Conservation (phyloP, 1,284 basidiomycete genomes). For the Ceratobasidium sp. region DNA sequence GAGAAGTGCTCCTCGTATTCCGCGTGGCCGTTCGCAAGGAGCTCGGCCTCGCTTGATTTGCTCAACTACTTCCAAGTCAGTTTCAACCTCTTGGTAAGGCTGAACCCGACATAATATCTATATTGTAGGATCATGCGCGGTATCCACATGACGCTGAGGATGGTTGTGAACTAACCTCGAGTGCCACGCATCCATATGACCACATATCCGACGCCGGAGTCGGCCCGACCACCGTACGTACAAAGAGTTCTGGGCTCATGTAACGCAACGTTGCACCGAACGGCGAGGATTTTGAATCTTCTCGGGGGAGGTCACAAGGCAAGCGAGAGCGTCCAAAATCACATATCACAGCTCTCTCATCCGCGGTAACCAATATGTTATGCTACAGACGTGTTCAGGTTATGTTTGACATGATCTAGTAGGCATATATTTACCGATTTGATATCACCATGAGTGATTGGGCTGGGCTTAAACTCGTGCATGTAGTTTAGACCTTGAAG, state of each 20-base stretch:
- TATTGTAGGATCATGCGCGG: not conserved
- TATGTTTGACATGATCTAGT: not conserved
- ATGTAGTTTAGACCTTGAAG: conserved; percentile 16
- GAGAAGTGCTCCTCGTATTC: conserved; percentile 11
- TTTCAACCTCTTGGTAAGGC: conserved; percentile 10
- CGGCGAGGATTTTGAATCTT: not conserved
- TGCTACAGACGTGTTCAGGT: not conserved
- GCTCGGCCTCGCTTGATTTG: not conserved
- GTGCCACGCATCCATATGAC: conserved; percentile 28
- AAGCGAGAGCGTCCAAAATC: conserved; percentile 27
- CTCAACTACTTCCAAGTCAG: not conserved
- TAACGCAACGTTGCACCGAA: conserved; percentile 17
- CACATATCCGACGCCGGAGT: conserved; percentile 35
- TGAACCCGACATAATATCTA: conserved; percentile 28
- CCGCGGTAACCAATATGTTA: conserved; percentile 14
- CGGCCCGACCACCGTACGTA: not conserved
- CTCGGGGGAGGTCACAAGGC: not conserved
- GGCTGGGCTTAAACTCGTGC: conserved; percentile 10
- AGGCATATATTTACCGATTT: conserved; percentile 10
- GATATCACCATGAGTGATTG: conserved; percentile 31
- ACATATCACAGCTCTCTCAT: conserved; percentile 25
- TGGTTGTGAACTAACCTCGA: conserved; percentile 4
- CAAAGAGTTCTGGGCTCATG: conserved; percentile 26
- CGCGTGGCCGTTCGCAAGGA: conserved; percentile 10
- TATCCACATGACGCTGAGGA: too few relatives aligned